phyloP scores from a whole-genome alignment of 2,329 filamentous ascomycete genomes.

The Alternaria arbusti region DNA sequence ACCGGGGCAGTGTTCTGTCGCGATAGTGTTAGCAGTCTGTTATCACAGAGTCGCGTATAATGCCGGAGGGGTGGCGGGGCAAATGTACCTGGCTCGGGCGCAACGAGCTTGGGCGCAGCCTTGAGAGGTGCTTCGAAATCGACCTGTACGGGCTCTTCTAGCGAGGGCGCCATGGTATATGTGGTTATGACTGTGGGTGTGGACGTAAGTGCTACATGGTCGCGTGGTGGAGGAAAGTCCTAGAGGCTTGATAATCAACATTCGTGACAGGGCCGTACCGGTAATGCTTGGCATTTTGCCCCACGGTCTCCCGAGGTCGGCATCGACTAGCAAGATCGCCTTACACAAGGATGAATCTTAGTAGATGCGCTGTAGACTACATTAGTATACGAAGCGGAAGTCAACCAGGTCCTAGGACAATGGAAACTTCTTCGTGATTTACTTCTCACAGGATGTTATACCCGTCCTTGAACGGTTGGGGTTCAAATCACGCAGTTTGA shows the following conservation, averaged over 20 bases:
- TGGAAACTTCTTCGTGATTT: neutral
- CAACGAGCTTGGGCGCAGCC: conserved; percentile 81
- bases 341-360: neutral
- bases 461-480: neutral
- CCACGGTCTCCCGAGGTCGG: conserved; percentile 31
- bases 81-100: conserved; percentile 76
- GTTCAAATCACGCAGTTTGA: neutral
- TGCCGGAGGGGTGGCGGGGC: conserved; percentile 51
- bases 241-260: conserved; percentile 43
- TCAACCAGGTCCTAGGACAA: neutral
- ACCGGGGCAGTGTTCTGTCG: conserved; percentile 85
- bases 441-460: neutral
- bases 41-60: neutral
- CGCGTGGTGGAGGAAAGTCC: conserved; percentile 26
- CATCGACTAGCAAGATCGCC: conserved; percentile 10
- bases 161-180: conserved; percentile 74
- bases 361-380: neutral
- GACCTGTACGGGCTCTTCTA: conserved; percentile 73
- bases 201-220: conserved; percentile 26
- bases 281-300: conserved; percentile 32
- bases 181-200: conserved; percentile 5
- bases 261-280: conserved; percentile 29
- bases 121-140: conserved; percentile 79
- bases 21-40: conserved; percentile 1
- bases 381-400: neutral